These are phyloP conservation scores for Termitomyces sp. DNA, from an alignment of 768 basidiomycete genomes.

Conservation along the genomic window DNA sequence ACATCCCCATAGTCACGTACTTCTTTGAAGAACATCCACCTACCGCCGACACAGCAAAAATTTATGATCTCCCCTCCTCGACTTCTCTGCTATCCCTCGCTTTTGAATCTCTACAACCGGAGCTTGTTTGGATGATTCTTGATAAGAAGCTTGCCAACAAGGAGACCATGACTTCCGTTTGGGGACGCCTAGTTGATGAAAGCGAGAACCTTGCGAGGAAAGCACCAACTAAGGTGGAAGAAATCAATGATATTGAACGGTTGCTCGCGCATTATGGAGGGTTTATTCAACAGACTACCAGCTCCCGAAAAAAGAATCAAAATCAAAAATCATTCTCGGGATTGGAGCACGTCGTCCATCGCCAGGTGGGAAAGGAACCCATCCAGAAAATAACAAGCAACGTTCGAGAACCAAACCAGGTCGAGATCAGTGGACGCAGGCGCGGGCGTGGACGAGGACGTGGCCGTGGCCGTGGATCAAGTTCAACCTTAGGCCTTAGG, in stretches of 20 bases:
- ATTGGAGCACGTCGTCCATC: background rate
- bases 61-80: slow-evolving; percentile 43
- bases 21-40: slow-evolving; percentile 61
- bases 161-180: slow-evolving; percentile 46
- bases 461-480: slow-evolving; percentile 20
- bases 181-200: slow-evolving; percentile 41
- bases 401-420: background rate
- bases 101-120: slow-evolving; percentile 55
- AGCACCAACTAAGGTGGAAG: slow-evolving; percentile 23
- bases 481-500: background rate
- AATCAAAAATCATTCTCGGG: background rate
- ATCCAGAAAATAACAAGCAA: background rate
- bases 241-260: slow-evolving; percentile 45
- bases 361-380: background rate
- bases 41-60: slow-evolving; percentile 41
- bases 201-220: slow-evolving; percentile 19
- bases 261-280: slow-evolving; percentile 48
- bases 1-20: slow-evolving; percentile 48
- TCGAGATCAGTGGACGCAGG: slow-evolving; percentile 24
- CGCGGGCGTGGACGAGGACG: slow-evolving; percentile 26
- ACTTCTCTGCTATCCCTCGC: slow-evolving; percentile 50
- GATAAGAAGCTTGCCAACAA: slow-evolving; percentile 47
- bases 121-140: slow-evolving; percentile 60
- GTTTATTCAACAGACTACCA: slow-evolving; percentile 33
- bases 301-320: background rate